Evolutionary conservation across 805 yeast genomes (phyloP).

Genomic region (Barnettozyma wickerhamii): DNA sequence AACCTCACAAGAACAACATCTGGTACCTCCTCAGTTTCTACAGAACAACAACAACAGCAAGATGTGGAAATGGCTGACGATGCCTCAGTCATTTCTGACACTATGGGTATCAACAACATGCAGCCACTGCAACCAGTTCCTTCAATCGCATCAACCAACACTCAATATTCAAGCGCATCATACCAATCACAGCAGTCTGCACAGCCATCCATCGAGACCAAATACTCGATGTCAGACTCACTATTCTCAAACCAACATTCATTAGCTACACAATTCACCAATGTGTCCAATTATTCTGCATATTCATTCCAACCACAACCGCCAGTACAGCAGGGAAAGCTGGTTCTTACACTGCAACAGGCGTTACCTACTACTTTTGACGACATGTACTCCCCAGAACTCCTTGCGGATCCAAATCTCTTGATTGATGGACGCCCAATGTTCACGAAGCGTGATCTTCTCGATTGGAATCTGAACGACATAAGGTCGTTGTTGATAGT

Average conservation of each 20-base stretch:
- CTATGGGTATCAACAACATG: conserved; percentile 10
- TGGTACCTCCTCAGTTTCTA: conserved; percentile 1
- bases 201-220: conserved; percentile 8
- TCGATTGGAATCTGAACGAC: conserved; percentile 72
- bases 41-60: conserved; percentile 4
- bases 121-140: conserved; percentile 24
- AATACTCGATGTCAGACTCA: conserved; percentile 10
- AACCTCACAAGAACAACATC: conserved; percentile 9
- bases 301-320: conserved; percentile 8
- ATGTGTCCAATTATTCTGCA: conserved; percentile 9
- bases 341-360: conserved; percentile 35
- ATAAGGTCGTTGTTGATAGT: conserved; percentile 59
- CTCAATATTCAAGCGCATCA: conserved; percentile 9
- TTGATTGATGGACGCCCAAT: conserved; percentile 56
- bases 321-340: conserved; percentile 6
- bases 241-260: conserved; percentile 20
- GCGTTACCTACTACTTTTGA: conserved; percentile 48
- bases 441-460: conserved; percentile 56
- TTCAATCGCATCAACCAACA: conserved; percentile 18
- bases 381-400: conserved; percentile 57
- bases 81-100: conserved; percentile 1
- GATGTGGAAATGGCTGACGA: conserved; percentile 14
- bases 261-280: conserved; percentile 17
- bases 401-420: conserved; percentile 39
- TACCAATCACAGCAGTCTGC: conserved; percentile 8